phyloP scores from a whole-genome alignment of 2,329 filamentous ascomycete genomes.

The Colletotrichum tamarilloi region DNA sequence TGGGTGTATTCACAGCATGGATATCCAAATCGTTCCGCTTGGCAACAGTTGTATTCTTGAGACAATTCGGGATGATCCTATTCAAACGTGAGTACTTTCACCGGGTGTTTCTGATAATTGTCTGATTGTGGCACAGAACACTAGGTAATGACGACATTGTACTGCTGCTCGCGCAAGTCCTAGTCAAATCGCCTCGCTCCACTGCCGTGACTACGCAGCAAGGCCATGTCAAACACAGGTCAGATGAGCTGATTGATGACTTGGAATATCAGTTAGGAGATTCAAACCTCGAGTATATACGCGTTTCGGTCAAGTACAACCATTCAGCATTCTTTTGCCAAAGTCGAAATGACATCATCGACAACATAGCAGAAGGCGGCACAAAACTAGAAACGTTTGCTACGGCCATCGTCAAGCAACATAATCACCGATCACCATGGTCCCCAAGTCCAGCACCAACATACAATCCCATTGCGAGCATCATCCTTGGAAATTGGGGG shows the following conservation, averaged over 20 bases:
- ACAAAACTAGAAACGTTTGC: conserved; percentile 65
- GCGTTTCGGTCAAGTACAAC: conserved; percentile 63
- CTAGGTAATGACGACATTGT: conserved; percentile 56
- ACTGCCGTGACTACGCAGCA: conserved; percentile 1
- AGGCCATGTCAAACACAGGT: conserved; percentile 50
- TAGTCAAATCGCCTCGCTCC: conserved; percentile 40
- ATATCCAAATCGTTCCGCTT: conserved; percentile 57
- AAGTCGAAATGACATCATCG: conserved; percentile 36
- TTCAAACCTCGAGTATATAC: conserved; percentile 59
- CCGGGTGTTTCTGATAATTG: not conserved
- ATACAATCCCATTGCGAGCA: conserved; percentile 53
- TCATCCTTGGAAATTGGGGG: conserved; percentile 61
- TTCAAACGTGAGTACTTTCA: conserved; percentile 51
- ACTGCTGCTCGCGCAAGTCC: conserved; percentile 61
- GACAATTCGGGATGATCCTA: conserved; percentile 54
- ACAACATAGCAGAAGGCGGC: conserved; percentile 51
- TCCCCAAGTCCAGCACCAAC: conserved; percentile 54
- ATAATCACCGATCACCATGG: conserved; percentile 62
- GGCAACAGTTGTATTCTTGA: conserved; percentile 53
- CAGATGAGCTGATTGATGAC: conserved; percentile 69
- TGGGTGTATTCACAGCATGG: conserved; percentile 62
- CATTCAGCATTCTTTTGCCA: conserved; percentile 65
- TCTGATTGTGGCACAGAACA: conserved; percentile 44
- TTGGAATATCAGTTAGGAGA: conserved; percentile 67
- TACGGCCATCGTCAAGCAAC: conserved; percentile 61